phyloP scores from a whole-genome alignment of 1,284 basidiomycete species.

The Trichosporon asahii region DNA sequence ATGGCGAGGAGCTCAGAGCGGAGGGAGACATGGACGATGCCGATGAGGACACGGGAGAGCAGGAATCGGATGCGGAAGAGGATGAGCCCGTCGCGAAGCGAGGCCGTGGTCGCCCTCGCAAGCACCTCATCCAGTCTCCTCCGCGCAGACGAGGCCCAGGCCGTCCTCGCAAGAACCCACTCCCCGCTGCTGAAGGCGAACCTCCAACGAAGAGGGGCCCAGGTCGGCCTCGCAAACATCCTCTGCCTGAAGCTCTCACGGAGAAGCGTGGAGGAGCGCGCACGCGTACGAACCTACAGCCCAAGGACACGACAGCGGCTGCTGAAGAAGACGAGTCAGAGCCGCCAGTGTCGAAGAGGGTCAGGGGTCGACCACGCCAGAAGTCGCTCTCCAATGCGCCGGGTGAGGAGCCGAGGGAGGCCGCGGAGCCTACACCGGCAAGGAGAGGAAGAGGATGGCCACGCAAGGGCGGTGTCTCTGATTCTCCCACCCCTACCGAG shows the following conservation, averaged over 20 bases:
- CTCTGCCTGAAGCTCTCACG: neutral
- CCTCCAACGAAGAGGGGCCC: neutral
- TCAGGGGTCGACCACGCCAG: neutral
- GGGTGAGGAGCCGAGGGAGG: too few species aligned
- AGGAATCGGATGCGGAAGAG: neutral
- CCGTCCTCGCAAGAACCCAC: neutral
- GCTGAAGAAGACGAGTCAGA: neutral
- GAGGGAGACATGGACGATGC: too few species aligned
- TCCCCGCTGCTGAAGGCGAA: neutral
- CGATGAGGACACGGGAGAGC: too few species aligned
- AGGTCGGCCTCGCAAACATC: neutral
- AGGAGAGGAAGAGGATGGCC: neutral
- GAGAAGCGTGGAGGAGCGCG: neutral
- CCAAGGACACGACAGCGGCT: neutral
- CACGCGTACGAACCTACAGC: neutral
- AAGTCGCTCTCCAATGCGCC: neutral
- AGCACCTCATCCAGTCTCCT: neutral
- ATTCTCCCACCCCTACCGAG: neutral
- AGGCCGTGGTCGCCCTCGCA: neutral
- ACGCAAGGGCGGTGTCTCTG: too few species aligned
- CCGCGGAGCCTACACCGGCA: too few species aligned
- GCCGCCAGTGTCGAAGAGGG: neutral
- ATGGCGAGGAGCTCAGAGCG: too few species aligned
- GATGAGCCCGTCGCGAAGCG: neutral
- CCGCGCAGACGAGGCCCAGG: neutral